Evolutionary conservation across 352 stramenopile genomes (phyloP).

Genomic region (Phytophthora aleatoria): DNA sequence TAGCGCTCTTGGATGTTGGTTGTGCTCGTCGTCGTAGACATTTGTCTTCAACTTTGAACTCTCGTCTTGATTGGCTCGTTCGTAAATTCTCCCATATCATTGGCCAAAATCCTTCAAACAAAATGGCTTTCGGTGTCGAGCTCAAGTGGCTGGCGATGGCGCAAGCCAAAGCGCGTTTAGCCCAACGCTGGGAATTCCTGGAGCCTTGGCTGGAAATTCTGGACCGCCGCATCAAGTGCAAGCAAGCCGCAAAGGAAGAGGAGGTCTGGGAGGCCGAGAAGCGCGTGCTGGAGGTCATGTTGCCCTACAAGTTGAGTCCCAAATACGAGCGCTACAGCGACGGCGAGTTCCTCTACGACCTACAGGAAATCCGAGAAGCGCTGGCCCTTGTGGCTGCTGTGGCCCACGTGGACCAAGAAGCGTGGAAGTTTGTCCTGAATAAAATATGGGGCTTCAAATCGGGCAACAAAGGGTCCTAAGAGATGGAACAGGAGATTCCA

Average conservation of each 20-base stretch:
- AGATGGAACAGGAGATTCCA: slow-evolving; percentile 14
- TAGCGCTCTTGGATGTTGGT: too few relatives aligned
- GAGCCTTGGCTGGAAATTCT: not conserved
- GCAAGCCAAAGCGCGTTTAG: not conserved
- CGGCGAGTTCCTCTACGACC: not conserved
- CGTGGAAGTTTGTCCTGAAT: slow-evolving; percentile 24
- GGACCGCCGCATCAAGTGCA: not conserved
- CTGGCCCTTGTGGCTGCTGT: slow-evolving; percentile 35
- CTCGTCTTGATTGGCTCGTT: too few relatives aligned
- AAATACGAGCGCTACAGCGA: not conserved
- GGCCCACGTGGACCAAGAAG: slow-evolving; percentile 17
- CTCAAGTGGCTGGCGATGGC: too few relatives aligned
- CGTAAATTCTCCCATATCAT: too few relatives aligned
- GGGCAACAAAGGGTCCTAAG: slow-evolving; percentile 6
- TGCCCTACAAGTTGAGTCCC: not conserved
- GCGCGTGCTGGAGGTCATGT: slow-evolving; percentile 1
- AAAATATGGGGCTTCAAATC: not conserved
- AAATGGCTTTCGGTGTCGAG: too few relatives aligned
- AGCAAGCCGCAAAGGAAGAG: not conserved
- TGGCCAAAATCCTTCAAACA: too few relatives aligned
- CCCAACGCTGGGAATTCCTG: not conserved
- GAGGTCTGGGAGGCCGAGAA: not conserved
- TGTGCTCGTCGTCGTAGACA: too few relatives aligned
- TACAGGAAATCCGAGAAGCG: slow-evolving; percentile 19
- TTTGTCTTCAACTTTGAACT: too few relatives aligned